Evolutionary conservation across 768 basidiomycete species (phyloP), one percentile per base, ranked within the genome.

Genomic region (Leccinum variicolor): DNA sequence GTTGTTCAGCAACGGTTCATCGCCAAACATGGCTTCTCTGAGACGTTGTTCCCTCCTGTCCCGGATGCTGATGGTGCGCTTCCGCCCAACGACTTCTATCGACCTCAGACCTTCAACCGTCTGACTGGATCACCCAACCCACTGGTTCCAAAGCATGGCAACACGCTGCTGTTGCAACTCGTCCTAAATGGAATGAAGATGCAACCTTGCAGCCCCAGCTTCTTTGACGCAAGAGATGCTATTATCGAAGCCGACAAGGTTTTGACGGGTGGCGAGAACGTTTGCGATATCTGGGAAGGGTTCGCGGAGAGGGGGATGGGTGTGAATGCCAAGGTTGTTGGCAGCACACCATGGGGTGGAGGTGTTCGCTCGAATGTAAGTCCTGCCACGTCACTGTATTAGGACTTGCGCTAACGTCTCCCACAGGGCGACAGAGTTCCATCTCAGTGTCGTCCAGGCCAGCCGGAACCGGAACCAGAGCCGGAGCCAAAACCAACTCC

Each of bases 161-260:
- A 98, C 77, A 85, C 95, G 25, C 78, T 98, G 54, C 77, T 82
- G 39, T 73, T 92, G 11, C 91, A 92, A 80, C 85, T 98, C 47
- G 87, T 97, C 45, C 54, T 98, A 28, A 87, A 89, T 69, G 94
- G 81, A 10, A 96, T 99, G 94, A 98, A 98, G 81, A 77, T 97
- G 46, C 95, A 98, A 69, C 85, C 87, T 4, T 99, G 96, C 76
- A 81, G 88, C 26, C 96, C 96, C 19, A 81, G 79, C 48, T 95
- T 96, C 86, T 90, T 94, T 66, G 86, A 94, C 55, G 90, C 94
- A 17, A 85, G 94, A 58, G 86, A 89, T 70, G 91, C 93, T 15
- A 94, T 96, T 71, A 84, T 96, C 62, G 86, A 92, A 63, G 94
- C 96, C 21, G 96, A 98, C 71, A 77, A 92, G 69, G 75, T 90